Evolutionary conservation across 2,329 filamentous ascomycete genomes (phyloP), one percentile per base, ranked within the genome.

Genomic region (Penicillium expansum): DNA sequence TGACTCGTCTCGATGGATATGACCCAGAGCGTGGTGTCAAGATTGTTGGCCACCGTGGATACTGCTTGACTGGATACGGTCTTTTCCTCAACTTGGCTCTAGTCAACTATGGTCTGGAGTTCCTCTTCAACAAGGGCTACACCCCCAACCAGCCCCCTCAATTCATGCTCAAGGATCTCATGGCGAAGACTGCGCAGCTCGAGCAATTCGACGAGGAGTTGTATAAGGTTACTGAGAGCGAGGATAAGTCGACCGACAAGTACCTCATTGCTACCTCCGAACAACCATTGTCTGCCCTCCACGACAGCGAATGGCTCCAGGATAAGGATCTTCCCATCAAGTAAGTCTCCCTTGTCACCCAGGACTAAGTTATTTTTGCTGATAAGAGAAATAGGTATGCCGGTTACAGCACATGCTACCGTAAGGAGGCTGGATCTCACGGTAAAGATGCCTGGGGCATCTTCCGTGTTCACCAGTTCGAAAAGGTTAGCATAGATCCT

Each of bases 181-280:
- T 99, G 94, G 92, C 90, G 59, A 97, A 97, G 82, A 99, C 94
- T 0, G 94, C 94, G 2, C 94, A 99, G 77, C 86, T 99, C 27
- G 92, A 94, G 66, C 90, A 97, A 70, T 99, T 99, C 70, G 94
- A 99, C 71, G 94, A 97, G 74, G 93, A 97, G 76, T 81, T 99
- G 50, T 99, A 99, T 83, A 97, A 97, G 79, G 93, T 99, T 54
- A 82, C 82, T 24, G 86, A 93, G 64, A 89, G 89, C 72, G 90
- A 91, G 57, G 91, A 95, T 67, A 86, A 91, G 62, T 85, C 91
- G 67, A 91, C 89, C 49, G 94, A 97, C 78, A 97, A 97, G 79
- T 87, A 86, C 70, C 76, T 86, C 37, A 89, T 89, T 69, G 91
- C 91, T 14, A 96, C 92, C 57, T 94, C 90, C 29, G 94, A 99